Conservation (phyloP, 2,329 filamentous ascomycete genomes). For the Monosporascus sp. region DNA sequence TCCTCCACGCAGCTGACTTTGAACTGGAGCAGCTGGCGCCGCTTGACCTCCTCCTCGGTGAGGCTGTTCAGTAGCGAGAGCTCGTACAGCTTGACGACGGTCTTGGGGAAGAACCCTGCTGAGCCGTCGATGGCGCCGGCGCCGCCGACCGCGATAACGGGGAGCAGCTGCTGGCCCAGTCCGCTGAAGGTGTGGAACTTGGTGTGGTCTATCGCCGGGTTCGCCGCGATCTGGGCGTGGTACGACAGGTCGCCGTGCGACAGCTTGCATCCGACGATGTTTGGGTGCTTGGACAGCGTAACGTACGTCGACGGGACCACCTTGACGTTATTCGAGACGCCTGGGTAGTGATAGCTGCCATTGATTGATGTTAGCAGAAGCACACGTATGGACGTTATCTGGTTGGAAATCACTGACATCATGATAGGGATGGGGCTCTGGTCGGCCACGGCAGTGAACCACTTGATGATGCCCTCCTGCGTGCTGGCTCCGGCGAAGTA, state of each 20-base stretch:
- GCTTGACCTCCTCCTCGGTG: slow-evolving; percentile 34
- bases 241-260: slow-evolving; percentile 63
- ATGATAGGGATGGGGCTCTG: slow-evolving; percentile 51
- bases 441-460: slow-evolving; percentile 55
- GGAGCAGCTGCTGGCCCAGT: slow-evolving; percentile 59
- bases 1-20: slow-evolving; percentile 57
- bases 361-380: background rate
- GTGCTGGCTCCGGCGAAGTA: slow-evolving; percentile 52
- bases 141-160: slow-evolving; percentile 32
- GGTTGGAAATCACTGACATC: slow-evolving; percentile 38
- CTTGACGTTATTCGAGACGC: slow-evolving; percentile 60
- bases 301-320: slow-evolving; percentile 53
- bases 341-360: slow-evolving; percentile 58
- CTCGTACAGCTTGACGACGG: slow-evolving; percentile 52
- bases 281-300: slow-evolving; percentile 53
- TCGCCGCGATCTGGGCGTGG: slow-evolving; percentile 55
- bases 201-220: slow-evolving; percentile 52
- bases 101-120: slow-evolving; percentile 52
- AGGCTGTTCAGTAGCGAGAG: slow-evolving; percentile 28
- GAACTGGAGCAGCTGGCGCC: slow-evolving; percentile 53
- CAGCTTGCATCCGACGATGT: slow-evolving; percentile 65
- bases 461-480: slow-evolving; percentile 50
- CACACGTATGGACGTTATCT: background rate
- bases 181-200: slow-evolving; percentile 59
- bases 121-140: slow-evolving; percentile 35